These are phyloP conservation scores for Penicillium concentricum DNA, from an alignment of 2,329 filamentous ascomycete genomes.

Conservation along the genomic window DNA sequence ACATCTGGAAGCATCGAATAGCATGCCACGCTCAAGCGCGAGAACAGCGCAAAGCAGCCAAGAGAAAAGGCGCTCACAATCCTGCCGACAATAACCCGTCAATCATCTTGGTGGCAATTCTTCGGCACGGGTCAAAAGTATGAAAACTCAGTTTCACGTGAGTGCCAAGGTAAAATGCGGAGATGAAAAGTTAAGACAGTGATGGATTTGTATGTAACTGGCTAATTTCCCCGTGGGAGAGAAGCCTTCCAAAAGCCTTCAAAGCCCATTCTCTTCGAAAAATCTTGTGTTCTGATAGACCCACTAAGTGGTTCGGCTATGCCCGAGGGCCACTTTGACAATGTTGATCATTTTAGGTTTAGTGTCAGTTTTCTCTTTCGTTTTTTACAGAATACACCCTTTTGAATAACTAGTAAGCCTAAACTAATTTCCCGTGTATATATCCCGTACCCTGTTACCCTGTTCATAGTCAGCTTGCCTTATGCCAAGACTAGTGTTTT, in stretches of 20 bases:
- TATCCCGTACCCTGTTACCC: not conserved
- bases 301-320: not conserved
- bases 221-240: slow-evolving; percentile 1
- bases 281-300: not conserved
- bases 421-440: not conserved
- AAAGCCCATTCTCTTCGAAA: not conserved
- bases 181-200: not conserved
- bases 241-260: not conserved
- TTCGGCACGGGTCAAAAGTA: not conserved
- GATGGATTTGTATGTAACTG: not conserved
- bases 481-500: not conserved
- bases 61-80: not conserved
- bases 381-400: not conserved
- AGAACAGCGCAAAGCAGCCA: not conserved
- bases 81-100: slow-evolving; percentile 1
- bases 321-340: not conserved
- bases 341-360: not conserved
- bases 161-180: not conserved
- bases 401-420: not conserved
- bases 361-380: not conserved
- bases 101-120: not conserved
- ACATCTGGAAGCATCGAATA: not conserved
- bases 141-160: not conserved
- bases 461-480: not conserved
- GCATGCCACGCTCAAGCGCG: not conserved